A percentile compares a stretch with the other conserved stretches of the same genome.
Conservation (phyloP, 306 rosid genomes). For the Benincasa hispida region DNA sequence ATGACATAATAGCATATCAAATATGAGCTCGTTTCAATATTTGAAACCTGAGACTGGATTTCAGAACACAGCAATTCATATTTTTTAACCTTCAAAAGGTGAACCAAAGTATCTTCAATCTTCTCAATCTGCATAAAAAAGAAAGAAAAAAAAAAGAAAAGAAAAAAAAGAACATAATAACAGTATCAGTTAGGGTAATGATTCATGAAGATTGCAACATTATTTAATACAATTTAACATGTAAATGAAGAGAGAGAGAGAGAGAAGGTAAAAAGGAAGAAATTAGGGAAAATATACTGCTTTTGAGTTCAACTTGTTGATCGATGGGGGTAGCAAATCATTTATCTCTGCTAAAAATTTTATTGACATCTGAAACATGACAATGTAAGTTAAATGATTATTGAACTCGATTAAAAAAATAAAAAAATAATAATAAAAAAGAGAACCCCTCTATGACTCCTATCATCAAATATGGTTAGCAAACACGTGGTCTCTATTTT, state of each 20-base stretch:
- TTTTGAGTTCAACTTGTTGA: constrained; percentile 38
- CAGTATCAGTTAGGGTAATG: constrained; percentile 1
- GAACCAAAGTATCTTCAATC: constrained; percentile 56
- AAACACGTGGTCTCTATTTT: neutral
- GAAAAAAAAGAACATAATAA: neutral
- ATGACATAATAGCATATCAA: neutral
- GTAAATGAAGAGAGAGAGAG: neutral
- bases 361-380: constrained; percentile 44
- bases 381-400: neutral
- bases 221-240: constrained; percentile 5
- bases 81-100: constrained; percentile 42
- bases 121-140: constrained; percentile 34
- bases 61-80: constrained; percentile 46
- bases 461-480: neutral
- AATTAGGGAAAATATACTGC: constrained; percentile 25
- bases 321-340: constrained; percentile 46
- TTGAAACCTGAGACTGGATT: constrained; percentile 62
- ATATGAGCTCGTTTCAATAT: constrained; percentile 10
- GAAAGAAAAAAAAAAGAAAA: neutral
- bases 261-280: neutral
- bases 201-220: neutral
- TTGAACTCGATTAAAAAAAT: neutral
- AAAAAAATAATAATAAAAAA: neutral
- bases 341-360: constrained; percentile 32
- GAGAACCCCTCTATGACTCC: neutral